Conservation (phyloP, 2,329 filamentous ascomycete genomes). For the Arachnomyces sp. region DNA sequence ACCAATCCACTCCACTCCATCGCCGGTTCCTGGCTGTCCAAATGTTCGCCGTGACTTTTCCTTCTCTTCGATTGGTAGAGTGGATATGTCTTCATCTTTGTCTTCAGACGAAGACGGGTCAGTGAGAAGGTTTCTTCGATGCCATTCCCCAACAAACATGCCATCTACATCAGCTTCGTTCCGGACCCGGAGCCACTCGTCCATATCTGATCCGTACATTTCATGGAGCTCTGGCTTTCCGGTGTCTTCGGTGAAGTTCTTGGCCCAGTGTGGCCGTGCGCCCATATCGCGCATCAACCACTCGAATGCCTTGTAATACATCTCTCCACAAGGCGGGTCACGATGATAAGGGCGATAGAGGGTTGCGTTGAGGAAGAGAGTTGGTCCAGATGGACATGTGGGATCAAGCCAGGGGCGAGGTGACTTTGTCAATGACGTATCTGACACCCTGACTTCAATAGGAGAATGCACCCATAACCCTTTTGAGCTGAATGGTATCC, state of each 20-base stretch:
- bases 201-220: constrained; percentile 63
- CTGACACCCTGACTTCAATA: constrained; percentile 79
- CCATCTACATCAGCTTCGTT: constrained; percentile 65
- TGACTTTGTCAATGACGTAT: constrained; percentile 49
- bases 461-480: constrained; percentile 82
- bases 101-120: constrained; percentile 7
- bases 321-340: constrained; percentile 66
- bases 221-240: constrained; percentile 52
- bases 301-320: constrained; percentile 86
- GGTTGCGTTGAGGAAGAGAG: constrained; percentile 82
- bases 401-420: constrained; percentile 65
- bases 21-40: constrained; percentile 24
- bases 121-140: constrained; percentile 58
- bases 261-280: constrained; percentile 82
- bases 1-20: constrained; percentile 37
- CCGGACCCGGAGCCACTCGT: constrained; percentile 60
- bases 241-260: constrained; percentile 65
- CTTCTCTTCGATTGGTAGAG: constrained; percentile 37
- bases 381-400: constrained; percentile 59
- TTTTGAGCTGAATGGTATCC: constrained; percentile 73
- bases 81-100: constrained; percentile 11
- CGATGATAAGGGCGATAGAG: constrained; percentile 74
- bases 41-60: constrained; percentile 28
- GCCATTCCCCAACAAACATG: constrained; percentile 88
- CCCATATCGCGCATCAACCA: constrained; percentile 82